Evolutionary conservation across 129 eudicot genomes (phyloP).

Genomic region (Pittosporum tobira): DNA sequence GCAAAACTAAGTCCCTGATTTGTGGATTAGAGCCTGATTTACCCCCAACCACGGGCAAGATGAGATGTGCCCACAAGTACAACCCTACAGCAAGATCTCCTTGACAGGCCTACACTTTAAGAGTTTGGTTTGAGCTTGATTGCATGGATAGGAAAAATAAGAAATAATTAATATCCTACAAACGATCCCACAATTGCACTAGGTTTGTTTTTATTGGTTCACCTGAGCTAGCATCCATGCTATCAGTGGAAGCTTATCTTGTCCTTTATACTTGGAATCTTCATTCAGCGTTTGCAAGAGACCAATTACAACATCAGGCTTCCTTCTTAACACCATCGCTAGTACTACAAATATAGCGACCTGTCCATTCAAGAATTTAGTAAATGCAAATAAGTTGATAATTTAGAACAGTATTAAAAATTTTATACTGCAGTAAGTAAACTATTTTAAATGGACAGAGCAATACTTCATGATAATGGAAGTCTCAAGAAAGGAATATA

Average conservation of each 20-base stretch:
- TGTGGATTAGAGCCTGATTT: slow-evolving; percentile 88
- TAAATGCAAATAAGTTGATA: not conserved
- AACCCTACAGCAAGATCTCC: slow-evolving; percentile 80
- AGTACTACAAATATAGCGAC: slow-evolving; percentile 73
- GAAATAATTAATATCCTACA: not conserved
- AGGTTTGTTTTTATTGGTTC: slow-evolving; percentile 9
- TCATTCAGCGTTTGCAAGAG: slow-evolving; percentile 55
- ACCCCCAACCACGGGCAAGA: slow-evolving; percentile 69
- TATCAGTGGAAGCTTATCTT: slow-evolving; percentile 76
- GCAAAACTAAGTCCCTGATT: slow-evolving; percentile 78
- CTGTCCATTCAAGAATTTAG: slow-evolving; percentile 29
- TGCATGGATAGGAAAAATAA: slow-evolving; percentile 1
- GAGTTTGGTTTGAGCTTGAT: slow-evolving; percentile 6
- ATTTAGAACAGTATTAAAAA: not conserved
- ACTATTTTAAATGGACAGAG: not conserved
- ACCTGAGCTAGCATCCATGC: slow-evolving; percentile 94
- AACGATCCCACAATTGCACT: not conserved
- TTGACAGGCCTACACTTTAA: slow-evolving; percentile 50
- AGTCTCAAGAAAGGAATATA: too few species aligned
- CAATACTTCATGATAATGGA: not conserved
- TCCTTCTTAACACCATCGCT: slow-evolving; percentile 83
- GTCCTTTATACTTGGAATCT: slow-evolving; percentile 80
- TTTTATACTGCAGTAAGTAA: too few species aligned
- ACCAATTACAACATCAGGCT: slow-evolving; percentile 66
- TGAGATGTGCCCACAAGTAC: slow-evolving; percentile 68